These are phyloP conservation scores for Oryza meyeriana DNA, from an alignment of 176 grass and related monocot genomes.

Conservation along the genomic window DNA sequence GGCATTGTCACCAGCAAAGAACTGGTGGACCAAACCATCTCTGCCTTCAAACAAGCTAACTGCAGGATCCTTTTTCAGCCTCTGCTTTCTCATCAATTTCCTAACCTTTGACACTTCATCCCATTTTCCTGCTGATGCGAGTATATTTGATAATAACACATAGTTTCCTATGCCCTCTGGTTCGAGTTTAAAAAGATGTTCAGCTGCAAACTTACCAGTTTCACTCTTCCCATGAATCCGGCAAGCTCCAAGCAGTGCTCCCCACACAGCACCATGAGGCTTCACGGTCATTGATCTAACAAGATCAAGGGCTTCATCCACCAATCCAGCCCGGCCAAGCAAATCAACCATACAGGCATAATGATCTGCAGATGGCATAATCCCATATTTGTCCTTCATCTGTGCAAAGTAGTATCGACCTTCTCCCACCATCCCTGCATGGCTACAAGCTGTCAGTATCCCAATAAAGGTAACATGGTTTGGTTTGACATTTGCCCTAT, in stretches of 20 bases:
- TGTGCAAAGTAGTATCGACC: constrained; percentile 59
- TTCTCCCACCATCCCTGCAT: constrained; percentile 63
- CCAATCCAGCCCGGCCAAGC: constrained; percentile 60
- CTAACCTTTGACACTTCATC: constrained; percentile 59
- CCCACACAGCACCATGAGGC: constrained; percentile 65
- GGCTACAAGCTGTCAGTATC: constrained; percentile 57
- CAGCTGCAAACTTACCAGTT: constrained; percentile 52
- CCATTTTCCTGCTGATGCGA: constrained; percentile 66
- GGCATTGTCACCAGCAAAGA: constrained; percentile 56
- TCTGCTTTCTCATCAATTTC: constrained; percentile 53
- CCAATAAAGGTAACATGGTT: constrained; percentile 73
- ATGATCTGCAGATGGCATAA: constrained; percentile 63
- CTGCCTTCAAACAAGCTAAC: constrained; percentile 64
- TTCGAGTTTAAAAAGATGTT: constrained; percentile 67
- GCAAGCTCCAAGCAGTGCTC: constrained; percentile 59
- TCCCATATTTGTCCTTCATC: constrained; percentile 66
- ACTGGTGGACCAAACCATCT: constrained; percentile 66
- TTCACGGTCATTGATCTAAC: constrained; percentile 52
- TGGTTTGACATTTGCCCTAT: constrained; percentile 32
- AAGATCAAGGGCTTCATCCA: constrained; percentile 62
- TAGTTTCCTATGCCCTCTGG: constrained; percentile 71
- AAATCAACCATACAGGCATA: constrained; percentile 84
- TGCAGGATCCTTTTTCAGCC: constrained; percentile 64
- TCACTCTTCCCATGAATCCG: constrained; percentile 58
- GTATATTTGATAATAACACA: constrained; percentile 59